phyloP scores from a whole-genome alignment of 2,329 filamentous ascomycete genomes.

The Phialophora macrospora region DNA sequence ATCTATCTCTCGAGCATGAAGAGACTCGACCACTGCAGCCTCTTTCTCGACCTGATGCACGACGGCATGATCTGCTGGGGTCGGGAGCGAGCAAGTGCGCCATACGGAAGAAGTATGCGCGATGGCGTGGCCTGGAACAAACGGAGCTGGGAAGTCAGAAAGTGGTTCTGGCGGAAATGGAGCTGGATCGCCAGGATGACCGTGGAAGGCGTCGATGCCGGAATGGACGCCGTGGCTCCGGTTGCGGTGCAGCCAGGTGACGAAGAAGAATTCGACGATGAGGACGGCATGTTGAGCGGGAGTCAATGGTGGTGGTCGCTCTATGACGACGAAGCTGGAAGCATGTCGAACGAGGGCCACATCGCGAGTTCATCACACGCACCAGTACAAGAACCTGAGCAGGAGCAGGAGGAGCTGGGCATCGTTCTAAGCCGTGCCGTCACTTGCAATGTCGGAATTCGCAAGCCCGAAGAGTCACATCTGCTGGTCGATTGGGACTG shows the following conservation, averaged over 20 bases:
- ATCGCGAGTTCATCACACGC: constrained; percentile 3
- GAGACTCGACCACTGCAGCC: constrained; percentile 45
- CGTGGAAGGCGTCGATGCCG: constrained; percentile 45
- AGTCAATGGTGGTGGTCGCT: constrained; percentile 6
- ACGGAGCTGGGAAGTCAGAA: constrained; percentile 53
- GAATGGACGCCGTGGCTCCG: not conserved
- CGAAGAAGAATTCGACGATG: constrained; percentile 33
- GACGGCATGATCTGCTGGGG: constrained; percentile 50
- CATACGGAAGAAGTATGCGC: constrained; percentile 41
- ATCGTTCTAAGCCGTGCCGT: constrained; percentile 24
- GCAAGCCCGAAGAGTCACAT: constrained; percentile 21
- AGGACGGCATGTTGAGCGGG: not conserved
- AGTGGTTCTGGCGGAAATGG: constrained; percentile 54
- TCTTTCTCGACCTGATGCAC: constrained; percentile 46
- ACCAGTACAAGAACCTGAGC: not conserved
- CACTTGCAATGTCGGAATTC: constrained; percentile 28
- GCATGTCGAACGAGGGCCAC: not conserved
- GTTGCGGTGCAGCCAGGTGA: constrained; percentile 38
- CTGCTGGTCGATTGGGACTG: constrained; percentile 25
- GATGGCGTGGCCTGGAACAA: constrained; percentile 52
- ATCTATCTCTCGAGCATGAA: constrained; percentile 29
- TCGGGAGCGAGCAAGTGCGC: constrained; percentile 34
- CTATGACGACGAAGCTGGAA: constrained; percentile 19
- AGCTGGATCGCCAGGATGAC: constrained; percentile 45
- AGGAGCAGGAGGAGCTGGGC: constrained; percentile 24